Percentiles rank a stretch among this genome's conserved stretches.
These are phyloP conservation scores for Lepidopterella palustris DNA, from an alignment of 495 filamentous ascomycete genomes.

Conservation along the genomic window DNA sequence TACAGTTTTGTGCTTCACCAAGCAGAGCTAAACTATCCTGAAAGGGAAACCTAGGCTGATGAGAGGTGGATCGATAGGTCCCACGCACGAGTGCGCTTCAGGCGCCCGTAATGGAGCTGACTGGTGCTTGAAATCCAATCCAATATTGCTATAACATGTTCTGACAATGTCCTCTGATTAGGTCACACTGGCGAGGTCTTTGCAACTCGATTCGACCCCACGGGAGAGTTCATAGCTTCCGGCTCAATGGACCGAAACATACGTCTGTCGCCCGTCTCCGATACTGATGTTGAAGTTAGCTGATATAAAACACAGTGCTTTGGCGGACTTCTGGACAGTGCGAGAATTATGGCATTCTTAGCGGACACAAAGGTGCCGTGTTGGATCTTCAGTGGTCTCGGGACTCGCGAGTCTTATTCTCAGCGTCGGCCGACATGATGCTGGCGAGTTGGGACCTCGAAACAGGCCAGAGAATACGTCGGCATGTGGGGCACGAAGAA, in stretches of 20 bases:
- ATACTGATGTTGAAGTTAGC: background rate
- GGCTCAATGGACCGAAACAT: conserved; percentile 93
- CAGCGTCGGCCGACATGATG: conserved; percentile 86
- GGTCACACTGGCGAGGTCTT: conserved; percentile 80
- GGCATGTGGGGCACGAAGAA: conserved; percentile 90
- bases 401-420: conserved; percentile 84
- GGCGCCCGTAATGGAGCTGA: conserved; percentile 91
- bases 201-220: conserved; percentile 80
- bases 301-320: conserved; percentile 54
- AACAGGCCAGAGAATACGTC: conserved; percentile 76
- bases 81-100: conserved; percentile 80
- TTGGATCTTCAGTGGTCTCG: conserved; percentile 95
- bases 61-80: conserved; percentile 45
- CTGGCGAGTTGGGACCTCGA: conserved; percentile 93
- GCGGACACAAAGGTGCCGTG: conserved; percentile 81
- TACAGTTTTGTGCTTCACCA: background rate
- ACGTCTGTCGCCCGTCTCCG: conserved; percentile 46
- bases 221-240: conserved; percentile 82
- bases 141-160: background rate
- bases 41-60: conserved; percentile 31
- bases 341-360: conserved; percentile 84
- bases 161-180: conserved; percentile 16
- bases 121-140: conserved; percentile 49
- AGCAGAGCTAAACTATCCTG: conserved; percentile 20
- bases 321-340: conserved; percentile 90